These are phyloP conservation scores for Pseudocercospora pini-densiflorae DNA, from an alignment of 2,329 filamentous ascomycete genomes.

Conservation along the genomic window DNA sequence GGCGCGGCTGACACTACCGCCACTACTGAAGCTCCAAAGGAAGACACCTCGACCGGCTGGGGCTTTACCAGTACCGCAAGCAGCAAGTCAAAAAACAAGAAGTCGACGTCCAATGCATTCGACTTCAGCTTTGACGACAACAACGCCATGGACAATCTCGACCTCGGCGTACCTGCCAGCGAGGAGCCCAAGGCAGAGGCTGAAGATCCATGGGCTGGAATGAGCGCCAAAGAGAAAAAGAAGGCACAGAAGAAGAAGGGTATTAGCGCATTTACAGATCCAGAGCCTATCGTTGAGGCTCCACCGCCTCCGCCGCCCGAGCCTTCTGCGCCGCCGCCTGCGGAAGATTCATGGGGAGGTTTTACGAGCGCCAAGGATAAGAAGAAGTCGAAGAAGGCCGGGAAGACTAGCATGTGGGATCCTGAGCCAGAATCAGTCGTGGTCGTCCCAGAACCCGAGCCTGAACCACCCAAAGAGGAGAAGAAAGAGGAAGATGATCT, in stretches of 20 bases:
- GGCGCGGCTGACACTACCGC: constrained; percentile 25
- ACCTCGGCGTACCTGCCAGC: constrained; percentile 28
- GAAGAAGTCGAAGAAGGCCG: constrained; percentile 52
- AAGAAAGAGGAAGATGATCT: constrained; percentile 45
- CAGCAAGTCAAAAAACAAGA: constrained; percentile 38
- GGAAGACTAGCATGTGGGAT: constrained; percentile 42
- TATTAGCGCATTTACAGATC: constrained; percentile 20
- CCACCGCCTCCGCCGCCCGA: constrained; percentile 34
- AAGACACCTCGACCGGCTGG: constrained; percentile 32
- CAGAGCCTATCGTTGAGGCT: constrained; percentile 33
- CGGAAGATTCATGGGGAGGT: constrained; percentile 41
- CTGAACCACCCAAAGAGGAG: constrained; percentile 43
- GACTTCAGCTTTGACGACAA: constrained; percentile 38
- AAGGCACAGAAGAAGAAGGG: constrained; percentile 33
- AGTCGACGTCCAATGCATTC: constrained; percentile 43
- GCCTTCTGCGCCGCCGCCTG: constrained; percentile 32
- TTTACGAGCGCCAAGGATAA: constrained; percentile 40
- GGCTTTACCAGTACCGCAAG: constrained; percentile 26
- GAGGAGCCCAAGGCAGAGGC: constrained; percentile 31
- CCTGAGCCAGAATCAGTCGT: constrained; percentile 42
- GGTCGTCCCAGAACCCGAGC: constrained; percentile 42
- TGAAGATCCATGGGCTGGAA: constrained; percentile 33
- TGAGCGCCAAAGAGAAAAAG: constrained; percentile 40
- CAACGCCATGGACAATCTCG: constrained; percentile 19
- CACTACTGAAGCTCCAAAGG: constrained; percentile 31